Evolutionary conservation across 2,329 filamentous ascomycete species (phyloP).

Genomic region (Penicillium italicum): DNA sequence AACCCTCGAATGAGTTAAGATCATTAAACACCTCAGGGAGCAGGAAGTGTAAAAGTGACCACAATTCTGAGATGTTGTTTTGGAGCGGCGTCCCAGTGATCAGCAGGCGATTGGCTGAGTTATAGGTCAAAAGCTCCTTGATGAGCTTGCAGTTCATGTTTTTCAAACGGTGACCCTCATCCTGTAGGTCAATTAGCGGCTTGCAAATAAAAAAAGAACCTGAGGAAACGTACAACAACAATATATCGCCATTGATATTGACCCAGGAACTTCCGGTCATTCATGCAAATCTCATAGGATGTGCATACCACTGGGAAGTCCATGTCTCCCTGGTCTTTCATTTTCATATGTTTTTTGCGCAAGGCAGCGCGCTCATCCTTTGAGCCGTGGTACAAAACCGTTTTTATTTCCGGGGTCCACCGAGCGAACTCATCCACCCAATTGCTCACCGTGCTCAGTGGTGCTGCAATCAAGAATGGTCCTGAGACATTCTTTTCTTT

Average conservation of each 20-base stretch:
- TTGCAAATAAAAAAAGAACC: background rate
- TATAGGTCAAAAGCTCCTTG: conserved; percentile 80
- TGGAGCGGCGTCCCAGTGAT: conserved; percentile 95
- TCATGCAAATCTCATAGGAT: conserved; percentile 92
- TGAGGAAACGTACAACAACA: conserved; percentile 64
- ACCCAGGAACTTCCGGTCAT: conserved; percentile 75
- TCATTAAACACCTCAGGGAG: conserved; percentile 91
- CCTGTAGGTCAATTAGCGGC: conserved; percentile 47
- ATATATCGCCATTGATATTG: conserved; percentile 96
- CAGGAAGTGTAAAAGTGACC: conserved; percentile 91
- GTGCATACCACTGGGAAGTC: conserved; percentile 91
- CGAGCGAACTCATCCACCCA: conserved; percentile 92
- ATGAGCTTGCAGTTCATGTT: conserved; percentile 93
- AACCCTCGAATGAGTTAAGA: conserved; percentile 85
- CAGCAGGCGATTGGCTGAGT: conserved; percentile 82
- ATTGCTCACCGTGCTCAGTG: conserved; percentile 86
- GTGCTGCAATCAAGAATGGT: conserved; percentile 85
- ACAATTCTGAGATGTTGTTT: conserved; percentile 91
- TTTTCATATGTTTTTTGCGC: conserved; percentile 67
- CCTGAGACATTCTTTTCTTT: conserved; percentile 84
- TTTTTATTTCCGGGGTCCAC: conserved; percentile 86
- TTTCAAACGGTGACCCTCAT: conserved; percentile 96
- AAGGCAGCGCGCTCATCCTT: conserved; percentile 73
- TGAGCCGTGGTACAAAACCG: conserved; percentile 84
- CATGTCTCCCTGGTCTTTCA: conserved; percentile 60